phyloP scores from a whole-genome alignment of 176 grass and related monocot genomes.

The Guadua angustifolia region DNA sequence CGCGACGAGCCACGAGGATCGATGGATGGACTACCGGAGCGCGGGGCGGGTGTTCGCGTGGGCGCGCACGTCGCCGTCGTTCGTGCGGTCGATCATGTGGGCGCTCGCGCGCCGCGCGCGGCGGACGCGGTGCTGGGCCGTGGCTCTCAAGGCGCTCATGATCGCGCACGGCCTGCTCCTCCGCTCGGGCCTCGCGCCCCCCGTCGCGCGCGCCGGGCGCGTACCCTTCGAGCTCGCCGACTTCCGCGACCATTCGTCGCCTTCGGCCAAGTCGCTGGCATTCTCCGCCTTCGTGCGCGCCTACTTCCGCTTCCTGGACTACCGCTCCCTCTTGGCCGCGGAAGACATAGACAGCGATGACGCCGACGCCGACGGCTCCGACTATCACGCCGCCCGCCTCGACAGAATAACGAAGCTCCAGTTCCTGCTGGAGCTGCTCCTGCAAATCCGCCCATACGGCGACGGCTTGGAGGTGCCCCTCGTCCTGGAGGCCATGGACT shows the following conservation, averaged over 20 bases:
- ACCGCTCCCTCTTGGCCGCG: constrained; percentile 46
- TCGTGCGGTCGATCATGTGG: too few species aligned
- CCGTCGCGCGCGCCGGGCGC: too few species aligned
- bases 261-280: constrained; percentile 11
- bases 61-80: too few species aligned
- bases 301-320: constrained; percentile 61
- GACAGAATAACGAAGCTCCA: constrained; percentile 36
- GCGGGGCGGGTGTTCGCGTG: too few species aligned
- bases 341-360: neutral
- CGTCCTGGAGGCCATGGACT: constrained; percentile 68
- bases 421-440: constrained; percentile 55
- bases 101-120: too few species aligned
- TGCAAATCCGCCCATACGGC: constrained; percentile 55
- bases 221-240: constrained; percentile 15
- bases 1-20: too few species aligned
- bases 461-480: constrained; percentile 54
- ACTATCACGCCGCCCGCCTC: neutral
- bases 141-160: too few species aligned
- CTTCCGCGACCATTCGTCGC: constrained; percentile 47
- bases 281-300: constrained; percentile 60
- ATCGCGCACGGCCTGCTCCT: too few species aligned
- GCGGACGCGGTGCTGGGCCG: too few species aligned
- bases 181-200: too few species aligned
- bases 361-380: neutral
- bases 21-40: too few species aligned